These are phyloP conservation scores for Moricandia moricandioides DNA, from an alignment of 345 rosid species.

Conservation along the genomic window DNA sequence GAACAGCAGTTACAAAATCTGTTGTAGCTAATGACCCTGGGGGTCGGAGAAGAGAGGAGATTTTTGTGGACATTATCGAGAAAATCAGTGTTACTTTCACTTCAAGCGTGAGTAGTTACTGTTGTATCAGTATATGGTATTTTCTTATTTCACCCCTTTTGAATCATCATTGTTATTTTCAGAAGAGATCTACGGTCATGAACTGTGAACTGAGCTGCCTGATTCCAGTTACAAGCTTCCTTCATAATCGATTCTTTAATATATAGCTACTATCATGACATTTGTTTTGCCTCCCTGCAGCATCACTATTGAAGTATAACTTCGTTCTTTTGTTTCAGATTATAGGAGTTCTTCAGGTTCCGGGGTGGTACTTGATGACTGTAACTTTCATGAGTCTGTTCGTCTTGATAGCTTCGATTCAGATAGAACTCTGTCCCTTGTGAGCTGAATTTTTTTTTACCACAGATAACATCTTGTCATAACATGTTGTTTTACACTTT, in stretches of 20 bases:
- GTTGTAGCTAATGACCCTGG: constrained; percentile 96
- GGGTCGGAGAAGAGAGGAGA: constrained; percentile 96
- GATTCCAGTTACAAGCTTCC: constrained; percentile 2
- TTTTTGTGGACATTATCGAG: constrained; percentile 95
- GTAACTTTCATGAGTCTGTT: constrained; percentile 98
- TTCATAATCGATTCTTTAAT: neutral
- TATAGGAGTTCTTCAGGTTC: constrained; percentile 80
- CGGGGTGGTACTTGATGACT: constrained; percentile 93
- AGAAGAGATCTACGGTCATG: neutral
- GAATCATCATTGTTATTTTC: neutral
- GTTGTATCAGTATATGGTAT: constrained; percentile 76
- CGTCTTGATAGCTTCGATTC: constrained; percentile 86
- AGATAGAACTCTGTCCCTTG: constrained; percentile 87
- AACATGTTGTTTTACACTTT: constrained; percentile 5
- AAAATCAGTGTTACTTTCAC: constrained; percentile 98
- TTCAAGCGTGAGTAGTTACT: constrained; percentile 88
- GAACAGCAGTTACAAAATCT: constrained; percentile 97
- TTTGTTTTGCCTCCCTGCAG: constrained; percentile 7
- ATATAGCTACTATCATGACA: neutral
- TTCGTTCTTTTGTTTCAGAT: constrained; percentile 46
- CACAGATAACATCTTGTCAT: neutral
- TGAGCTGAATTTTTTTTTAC: constrained; percentile 55
- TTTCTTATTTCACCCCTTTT: constrained; percentile 28
- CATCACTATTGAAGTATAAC: neutral
- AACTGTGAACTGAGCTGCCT: constrained; percentile 10